Base-by-base conservation (phyloP, 2,329 filamentous ascomycete species). In the Knoxdaviesia proteae region DNA sequence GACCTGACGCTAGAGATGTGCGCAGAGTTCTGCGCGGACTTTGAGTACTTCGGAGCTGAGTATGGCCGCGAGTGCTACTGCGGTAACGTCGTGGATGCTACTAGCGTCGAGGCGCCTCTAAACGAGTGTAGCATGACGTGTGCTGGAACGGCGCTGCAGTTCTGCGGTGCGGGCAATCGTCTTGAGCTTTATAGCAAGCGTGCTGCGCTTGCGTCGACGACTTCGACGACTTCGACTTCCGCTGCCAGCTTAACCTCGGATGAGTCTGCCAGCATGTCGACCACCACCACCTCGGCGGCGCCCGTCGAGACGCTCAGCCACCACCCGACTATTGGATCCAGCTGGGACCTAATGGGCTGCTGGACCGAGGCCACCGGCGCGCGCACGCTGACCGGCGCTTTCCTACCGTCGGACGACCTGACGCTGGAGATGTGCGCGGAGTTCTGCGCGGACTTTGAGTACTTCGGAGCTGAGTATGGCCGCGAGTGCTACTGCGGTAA, bases 1-100 rank as follows among this genome's bases (percentile, higher is more conserved):
- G 48, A 45, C 38, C 60, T 62, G 57, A 64, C 58, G 31, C 49
- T 62, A n/a, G 56, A 51, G 36, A 49, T 49, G 10, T 67, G 63
- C 47, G 50, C 62, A 5, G 43, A 48, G 3, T 58, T 56, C 46
- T 67, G 63, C 47, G 48, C 51, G 5, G 60, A 57, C 6, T 63
- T 55, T 47, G 51, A 56, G 4, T 66, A 61, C 45, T 66, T 56
- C 38, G 46, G 46, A 6, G 34, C 45, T 11, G 44, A 48, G 43
- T 47, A 45, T 30, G 46, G 42, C 20, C 31, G 39, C 29, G 48
- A 49, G 38, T 49, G 47, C 43, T 49, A 42, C 40, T 49, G 47
- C 35, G 62, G 61, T 7, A 57, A 62, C 39, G 48, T 51, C 20
- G 55, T 63, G 45, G 54, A 55, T 38, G 43, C 51, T 64, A 44